Evolutionary conservation across 179 eudicot genomes (phyloP).

Genomic region (Patellifolia procumbens): DNA sequence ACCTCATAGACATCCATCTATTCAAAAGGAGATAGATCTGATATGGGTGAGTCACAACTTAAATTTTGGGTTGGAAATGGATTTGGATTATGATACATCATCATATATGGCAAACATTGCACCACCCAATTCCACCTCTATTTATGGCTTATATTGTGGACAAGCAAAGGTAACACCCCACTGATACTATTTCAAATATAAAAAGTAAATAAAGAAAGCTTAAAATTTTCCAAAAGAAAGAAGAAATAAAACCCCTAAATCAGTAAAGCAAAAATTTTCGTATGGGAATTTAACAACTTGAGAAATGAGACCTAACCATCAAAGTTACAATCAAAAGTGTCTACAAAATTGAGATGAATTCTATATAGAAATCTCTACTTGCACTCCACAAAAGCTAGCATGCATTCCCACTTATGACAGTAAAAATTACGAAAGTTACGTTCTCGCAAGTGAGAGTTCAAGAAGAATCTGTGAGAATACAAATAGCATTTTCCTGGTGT

Average conservation of each 20-base stretch:
- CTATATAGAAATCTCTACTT: neutral
- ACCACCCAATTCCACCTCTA: too few relatives aligned
- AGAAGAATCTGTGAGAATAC: too few relatives aligned
- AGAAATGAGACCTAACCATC: conserved; percentile 7
- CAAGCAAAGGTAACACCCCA: too few relatives aligned
- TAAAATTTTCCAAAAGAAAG: neutral
- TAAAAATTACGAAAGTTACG: too few relatives aligned
- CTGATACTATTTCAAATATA: too few relatives aligned
- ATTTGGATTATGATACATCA: too few relatives aligned
- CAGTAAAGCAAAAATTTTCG: neutral
- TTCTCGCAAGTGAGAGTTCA: neutral
- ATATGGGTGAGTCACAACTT: neutral
- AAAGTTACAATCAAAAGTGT: conserved; percentile 2
- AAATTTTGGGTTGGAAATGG: too few relatives aligned
- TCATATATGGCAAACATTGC: too few relatives aligned
- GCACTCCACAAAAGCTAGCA: neutral
- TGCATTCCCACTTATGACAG: neutral
- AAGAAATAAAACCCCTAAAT: neutral
- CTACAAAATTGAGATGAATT: too few relatives aligned
- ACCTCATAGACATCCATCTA: neutral
- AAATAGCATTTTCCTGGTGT: neutral
- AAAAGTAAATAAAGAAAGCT: too few relatives aligned
- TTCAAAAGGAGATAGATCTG: neutral
- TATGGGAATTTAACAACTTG: conserved; percentile 4
- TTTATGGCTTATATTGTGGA: too few relatives aligned